phyloP scores from a whole-genome alignment of 2,329 filamentous ascomycete genomes.

The Cephalotrichum gorgonifer region DNA sequence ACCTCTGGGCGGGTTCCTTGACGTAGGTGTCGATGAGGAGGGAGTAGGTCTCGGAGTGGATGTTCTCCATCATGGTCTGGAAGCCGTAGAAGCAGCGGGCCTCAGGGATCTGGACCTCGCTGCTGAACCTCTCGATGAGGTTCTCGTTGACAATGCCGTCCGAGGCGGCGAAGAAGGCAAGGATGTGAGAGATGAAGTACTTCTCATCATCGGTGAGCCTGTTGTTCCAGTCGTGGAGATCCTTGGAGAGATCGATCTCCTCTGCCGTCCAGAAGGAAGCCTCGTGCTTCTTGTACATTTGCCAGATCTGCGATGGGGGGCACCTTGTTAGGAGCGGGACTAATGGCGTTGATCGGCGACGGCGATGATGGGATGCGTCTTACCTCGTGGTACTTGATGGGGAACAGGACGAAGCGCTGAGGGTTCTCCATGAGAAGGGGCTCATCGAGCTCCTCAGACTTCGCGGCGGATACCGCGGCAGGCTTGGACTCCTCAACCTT shows the following conservation, averaged over 20 bases:
- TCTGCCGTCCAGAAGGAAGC: conserved; percentile 99
- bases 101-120: conserved; percentile 93
- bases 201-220: conserved; percentile 92
- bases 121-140: conserved; percentile 93
- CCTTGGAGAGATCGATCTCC: conserved; percentile 98
- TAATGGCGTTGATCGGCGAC: background rate
- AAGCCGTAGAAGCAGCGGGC: conserved; percentile 99
- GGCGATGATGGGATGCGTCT: conserved; percentile 24
- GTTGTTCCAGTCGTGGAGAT: conserved; percentile 99
- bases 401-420: conserved; percentile 93
- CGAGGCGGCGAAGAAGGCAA: conserved; percentile 97
- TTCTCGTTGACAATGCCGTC: conserved; percentile 99
- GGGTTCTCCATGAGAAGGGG: conserved; percentile 92
- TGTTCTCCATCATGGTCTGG: conserved; percentile 99
- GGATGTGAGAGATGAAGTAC: conserved; percentile 96
- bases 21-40: conserved; percentile 99
- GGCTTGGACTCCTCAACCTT: conserved; percentile 28
- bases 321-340: background rate
- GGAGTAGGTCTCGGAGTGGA: conserved; percentile 99
- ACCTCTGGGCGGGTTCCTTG: conserved; percentile 90
- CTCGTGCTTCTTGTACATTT: conserved; percentile 99
- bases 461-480: conserved; percentile 39
- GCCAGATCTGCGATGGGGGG: conserved; percentile 71
- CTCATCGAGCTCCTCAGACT: conserved; percentile 68
- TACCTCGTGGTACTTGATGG: conserved; percentile 99